Percentiles rank a stretch among this genome's conserved stretches.
Evolutionary conservation across 148 eudicot genomes (phyloP).

Genomic region (Agrostemma githago): DNA sequence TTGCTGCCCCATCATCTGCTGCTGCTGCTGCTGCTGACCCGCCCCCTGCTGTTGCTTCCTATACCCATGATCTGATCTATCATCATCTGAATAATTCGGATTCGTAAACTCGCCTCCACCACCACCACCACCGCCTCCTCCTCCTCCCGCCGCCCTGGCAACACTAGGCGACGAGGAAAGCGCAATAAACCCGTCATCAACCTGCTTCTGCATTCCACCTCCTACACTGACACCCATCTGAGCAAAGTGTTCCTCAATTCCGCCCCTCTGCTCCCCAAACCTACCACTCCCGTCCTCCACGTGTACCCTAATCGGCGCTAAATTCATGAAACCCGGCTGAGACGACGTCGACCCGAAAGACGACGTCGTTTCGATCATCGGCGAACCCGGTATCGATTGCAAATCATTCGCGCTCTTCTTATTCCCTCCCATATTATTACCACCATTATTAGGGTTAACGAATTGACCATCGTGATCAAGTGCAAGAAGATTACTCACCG

Average conservation of each 20-base stretch:
- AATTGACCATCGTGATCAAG: conserved; percentile 38
- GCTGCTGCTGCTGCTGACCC: conserved; percentile 28
- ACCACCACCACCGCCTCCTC: conserved; percentile 19
- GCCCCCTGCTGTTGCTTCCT: conserved; percentile 28
- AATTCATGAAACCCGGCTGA: conserved; percentile 51
- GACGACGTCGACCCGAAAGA: conserved; percentile 77
- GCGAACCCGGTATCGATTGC: conserved; percentile 77
- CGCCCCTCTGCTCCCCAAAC: conserved; percentile 15
- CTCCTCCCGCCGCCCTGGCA: conserved; percentile 15
- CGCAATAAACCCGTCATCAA: conserved; percentile 35
- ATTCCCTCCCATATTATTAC: background rate
- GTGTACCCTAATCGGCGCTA: conserved; percentile 71
- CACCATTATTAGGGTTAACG: conserved; percentile 15
- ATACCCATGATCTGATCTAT: conserved; percentile 59
- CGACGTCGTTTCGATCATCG: conserved; percentile 57
- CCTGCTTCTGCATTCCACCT: conserved; percentile 38
- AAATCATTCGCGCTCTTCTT: conserved; percentile 37
- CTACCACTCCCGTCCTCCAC: conserved; percentile 27
- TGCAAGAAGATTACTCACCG: conserved; percentile 60
- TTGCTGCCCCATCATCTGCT: conserved; percentile 17
- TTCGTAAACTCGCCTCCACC: conserved; percentile 40
- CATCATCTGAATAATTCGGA: conserved; percentile 49
- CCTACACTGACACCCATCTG: conserved; percentile 41
- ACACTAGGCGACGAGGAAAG: conserved; percentile 30
- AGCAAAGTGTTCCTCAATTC: conserved; percentile 62